These are phyloP conservation scores for Pseudogymnoascus sp. DNA, from an alignment of 2,329 filamentous ascomycete genomes.

Conservation along the genomic window DNA sequence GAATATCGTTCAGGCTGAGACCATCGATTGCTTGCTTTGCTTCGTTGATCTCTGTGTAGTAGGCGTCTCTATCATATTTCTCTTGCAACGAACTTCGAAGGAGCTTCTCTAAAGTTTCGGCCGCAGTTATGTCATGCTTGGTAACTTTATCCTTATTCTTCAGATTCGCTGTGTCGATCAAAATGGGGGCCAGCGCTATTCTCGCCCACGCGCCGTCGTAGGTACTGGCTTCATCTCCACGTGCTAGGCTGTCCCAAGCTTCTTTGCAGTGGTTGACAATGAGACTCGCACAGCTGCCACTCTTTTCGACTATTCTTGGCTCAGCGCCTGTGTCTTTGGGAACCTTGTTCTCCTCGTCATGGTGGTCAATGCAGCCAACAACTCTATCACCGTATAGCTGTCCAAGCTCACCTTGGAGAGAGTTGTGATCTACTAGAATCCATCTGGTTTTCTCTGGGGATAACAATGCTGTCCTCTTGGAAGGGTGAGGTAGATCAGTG, in stretches of 20 bases:
- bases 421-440: conserved; percentile 76
- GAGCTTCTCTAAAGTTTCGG: conserved; percentile 48
- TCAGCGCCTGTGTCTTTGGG: conserved; percentile 35
- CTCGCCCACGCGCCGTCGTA: conserved; percentile 40
- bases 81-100: conserved; percentile 26
- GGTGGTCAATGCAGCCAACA: conserved; percentile 67
- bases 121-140: conserved; percentile 49
- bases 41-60: conserved; percentile 50
- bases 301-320: conserved; percentile 55
- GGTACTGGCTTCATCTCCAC: conserved; percentile 33
- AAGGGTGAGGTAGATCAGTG: conserved; percentile 46
- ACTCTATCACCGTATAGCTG: conserved; percentile 45
- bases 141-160: conserved; percentile 56
- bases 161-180: conserved; percentile 66
- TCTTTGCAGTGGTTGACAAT: conserved; percentile 51
- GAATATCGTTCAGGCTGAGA: conserved; percentile 55
- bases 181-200: conserved; percentile 59
- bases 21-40: conserved; percentile 61
- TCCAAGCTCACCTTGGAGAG: conserved; percentile 54
- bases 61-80: conserved; percentile 46
- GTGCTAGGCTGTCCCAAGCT: conserved; percentile 48
- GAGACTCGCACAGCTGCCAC: conserved; percentile 67
- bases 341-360: conserved; percentile 60
- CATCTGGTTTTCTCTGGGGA: conserved; percentile 51
- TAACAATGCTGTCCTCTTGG: conserved; percentile 34